phyloP scores from a whole-genome alignment of 2,329 filamentous ascomycete genomes.

The Colletotrichum tanaceti region DNA sequence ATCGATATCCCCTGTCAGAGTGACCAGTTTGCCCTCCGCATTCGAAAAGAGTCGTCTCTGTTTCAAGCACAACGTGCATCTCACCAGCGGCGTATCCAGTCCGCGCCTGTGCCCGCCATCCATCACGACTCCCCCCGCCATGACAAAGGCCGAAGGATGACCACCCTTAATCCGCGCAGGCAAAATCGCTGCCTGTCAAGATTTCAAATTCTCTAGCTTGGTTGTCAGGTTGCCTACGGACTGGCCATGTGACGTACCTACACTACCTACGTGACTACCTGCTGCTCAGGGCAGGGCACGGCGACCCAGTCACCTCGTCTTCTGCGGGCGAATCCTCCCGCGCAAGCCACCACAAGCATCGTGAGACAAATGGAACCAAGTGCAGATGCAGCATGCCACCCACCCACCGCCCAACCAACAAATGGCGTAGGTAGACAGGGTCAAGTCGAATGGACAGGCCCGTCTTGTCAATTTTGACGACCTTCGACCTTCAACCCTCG shows the following conservation, averaged over 20 bases:
- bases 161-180: constrained; percentile 2
- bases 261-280: too few species aligned
- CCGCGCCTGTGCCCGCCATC: background rate
- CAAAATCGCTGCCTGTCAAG: constrained; percentile 6
- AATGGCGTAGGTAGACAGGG: background rate
- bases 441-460: background rate
- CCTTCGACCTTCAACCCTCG: background rate
- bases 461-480: background rate
- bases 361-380: background rate
- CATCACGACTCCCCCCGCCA: constrained; percentile 1
- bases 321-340: constrained; percentile 18
- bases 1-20: background rate
- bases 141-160: constrained; percentile 20
- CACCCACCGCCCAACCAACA: constrained; percentile 1
- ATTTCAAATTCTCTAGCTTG: background rate
- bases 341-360: background rate
- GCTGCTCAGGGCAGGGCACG: background rate
- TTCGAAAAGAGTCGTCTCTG: background rate
- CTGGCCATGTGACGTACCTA: constrained; percentile 15
- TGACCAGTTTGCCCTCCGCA: background rate
- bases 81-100: constrained; percentile 1
- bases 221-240: too few species aligned
- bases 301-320: background rate
- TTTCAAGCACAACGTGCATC: background rate
- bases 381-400: background rate